Percentiles rank a stretch among this genome's conserved stretches.
phyloP scores from a whole-genome alignment of 768 basidiomycete genomes.

The Mycena metata region DNA sequence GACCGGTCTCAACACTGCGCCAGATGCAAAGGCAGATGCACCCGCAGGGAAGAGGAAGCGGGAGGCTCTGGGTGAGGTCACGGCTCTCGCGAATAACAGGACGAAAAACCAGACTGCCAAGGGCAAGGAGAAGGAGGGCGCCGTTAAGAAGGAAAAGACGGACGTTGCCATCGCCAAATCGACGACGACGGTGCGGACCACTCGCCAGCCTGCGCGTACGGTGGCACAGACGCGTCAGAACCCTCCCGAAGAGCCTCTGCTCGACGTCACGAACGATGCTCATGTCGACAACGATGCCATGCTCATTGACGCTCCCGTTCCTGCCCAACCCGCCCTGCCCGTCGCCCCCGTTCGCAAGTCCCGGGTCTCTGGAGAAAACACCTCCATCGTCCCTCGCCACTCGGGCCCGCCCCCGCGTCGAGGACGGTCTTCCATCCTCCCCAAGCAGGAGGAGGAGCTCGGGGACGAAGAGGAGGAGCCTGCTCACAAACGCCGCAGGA shows the following conservation, averaged over 20 bases:
- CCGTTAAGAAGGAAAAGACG: constrained; percentile 62
- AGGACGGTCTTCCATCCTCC: constrained; percentile 39
- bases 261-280: constrained; percentile 45
- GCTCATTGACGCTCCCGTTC: constrained; percentile 62
- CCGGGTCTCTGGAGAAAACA: constrained; percentile 50
- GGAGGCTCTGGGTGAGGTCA: constrained; percentile 40
- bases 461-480: constrained; percentile 68
- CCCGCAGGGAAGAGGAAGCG: constrained; percentile 30
- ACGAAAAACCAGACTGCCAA: constrained; percentile 55
- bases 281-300: constrained; percentile 66
- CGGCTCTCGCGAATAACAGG: constrained; percentile 63
- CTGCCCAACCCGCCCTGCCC: constrained; percentile 53
- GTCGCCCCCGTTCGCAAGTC: constrained; percentile 57
- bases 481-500: constrained; percentile 79
- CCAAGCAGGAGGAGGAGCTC: constrained; percentile 58
- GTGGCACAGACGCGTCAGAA: constrained; percentile 62
- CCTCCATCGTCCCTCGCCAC: constrained; percentile 38
- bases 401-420: constrained; percentile 39
- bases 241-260: constrained; percentile 34
- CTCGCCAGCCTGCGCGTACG: constrained; percentile 69
- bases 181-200: constrained; percentile 56
- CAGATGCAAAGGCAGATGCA: constrained; percentile 50
- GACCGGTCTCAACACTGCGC: constrained; percentile 51
- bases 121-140: constrained; percentile 73
- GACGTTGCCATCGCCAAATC: constrained; percentile 76